Base-by-base conservation (phyloP, 2,329 filamentous ascomycete species). In the Trichoderma citrinoviride region DNA sequence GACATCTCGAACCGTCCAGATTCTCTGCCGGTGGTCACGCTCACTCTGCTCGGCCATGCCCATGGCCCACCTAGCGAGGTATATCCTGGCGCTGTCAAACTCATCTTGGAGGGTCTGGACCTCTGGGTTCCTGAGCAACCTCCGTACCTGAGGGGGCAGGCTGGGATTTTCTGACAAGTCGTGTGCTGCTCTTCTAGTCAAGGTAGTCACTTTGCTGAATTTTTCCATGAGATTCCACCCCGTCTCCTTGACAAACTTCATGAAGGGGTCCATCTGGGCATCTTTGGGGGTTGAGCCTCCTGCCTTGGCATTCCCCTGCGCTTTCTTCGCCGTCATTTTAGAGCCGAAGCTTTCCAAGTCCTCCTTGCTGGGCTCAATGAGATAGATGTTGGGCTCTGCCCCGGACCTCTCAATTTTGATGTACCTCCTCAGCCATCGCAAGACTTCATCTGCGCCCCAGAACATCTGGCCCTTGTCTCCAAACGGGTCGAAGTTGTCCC, bases 11-110 rank as follows among this genome's bases (percentile, higher is more conserved):
- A 92, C 94, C 0, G 93, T 97, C 91, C 93, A 99, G 73, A 97
- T 93, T 53, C 93, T 84, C 76, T 93, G 90, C 58, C 88, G 91
- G 25, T 90, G 83, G 71, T 99, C 95, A 44, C 88, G 84, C 73
- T 99, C 95, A 71, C 93, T 94, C 79, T 99, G 95, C 76, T 99
- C 96, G 0, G 95, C 93, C 68, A 99, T 97, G 7, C 93, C 93
- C 95, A 99, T 98, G 2, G 95, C 95, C 95, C 95, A 99, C 68
- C 95, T 85, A 23, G 95, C 95, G 44, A 99, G 83, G 74, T 99
- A 99, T 66, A 99, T 84, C 68, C 95, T 86, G 4, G 96, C 95
- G 72, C 93, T 97, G 80, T 99, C 96, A 71, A 97, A 99, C 74
- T 99, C 96, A 66, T 98, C 93, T 74, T 97, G 93, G 23, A 99